These are phyloP conservation scores for Skeletonema menzelii DNA, from an alignment of 108 stramenopile genomes.

Conservation along the genomic window DNA sequence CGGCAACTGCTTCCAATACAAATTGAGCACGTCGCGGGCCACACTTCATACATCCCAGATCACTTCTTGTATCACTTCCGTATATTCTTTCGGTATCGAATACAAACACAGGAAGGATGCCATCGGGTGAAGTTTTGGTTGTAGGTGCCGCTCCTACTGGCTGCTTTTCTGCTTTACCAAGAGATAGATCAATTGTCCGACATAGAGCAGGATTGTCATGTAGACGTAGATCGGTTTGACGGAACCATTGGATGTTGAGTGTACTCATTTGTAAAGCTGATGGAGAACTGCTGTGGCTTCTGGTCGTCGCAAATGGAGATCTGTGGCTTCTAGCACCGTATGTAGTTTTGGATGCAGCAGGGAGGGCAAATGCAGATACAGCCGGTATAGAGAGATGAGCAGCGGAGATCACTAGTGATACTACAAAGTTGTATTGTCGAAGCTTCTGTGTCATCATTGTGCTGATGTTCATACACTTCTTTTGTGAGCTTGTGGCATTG, in stretches of 20 bases:
- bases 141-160: conserved; percentile 5
- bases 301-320: too few species aligned
- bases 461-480: too few species aligned
- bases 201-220: conserved; percentile 82
- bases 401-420: conserved; percentile 1
- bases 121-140: conserved; percentile 3
- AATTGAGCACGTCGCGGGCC: conserved; percentile 78
- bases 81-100: conserved; percentile 75
- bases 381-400: conserved; percentile 6
- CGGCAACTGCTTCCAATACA: conserved; percentile 68
- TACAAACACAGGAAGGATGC: conserved; percentile 74
- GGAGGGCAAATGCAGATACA: not conserved
- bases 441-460: conserved; percentile 11
- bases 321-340: not conserved
- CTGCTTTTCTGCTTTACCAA: conserved; percentile 3
- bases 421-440: conserved; percentile 1
- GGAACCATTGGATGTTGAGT: conserved; percentile 73
- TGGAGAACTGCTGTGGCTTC: not conserved
- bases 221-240: conserved; percentile 70
- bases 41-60: conserved; percentile 64
- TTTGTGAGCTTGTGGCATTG: not conserved
- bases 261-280: conserved; percentile 17
- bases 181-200: conserved; percentile 33
- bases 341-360: not conserved
- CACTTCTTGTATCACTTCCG: conserved; percentile 51